Base-by-base conservation (phyloP, 176 grass and related monocot genomes). In the Dendrocalamus sinicus region DNA sequence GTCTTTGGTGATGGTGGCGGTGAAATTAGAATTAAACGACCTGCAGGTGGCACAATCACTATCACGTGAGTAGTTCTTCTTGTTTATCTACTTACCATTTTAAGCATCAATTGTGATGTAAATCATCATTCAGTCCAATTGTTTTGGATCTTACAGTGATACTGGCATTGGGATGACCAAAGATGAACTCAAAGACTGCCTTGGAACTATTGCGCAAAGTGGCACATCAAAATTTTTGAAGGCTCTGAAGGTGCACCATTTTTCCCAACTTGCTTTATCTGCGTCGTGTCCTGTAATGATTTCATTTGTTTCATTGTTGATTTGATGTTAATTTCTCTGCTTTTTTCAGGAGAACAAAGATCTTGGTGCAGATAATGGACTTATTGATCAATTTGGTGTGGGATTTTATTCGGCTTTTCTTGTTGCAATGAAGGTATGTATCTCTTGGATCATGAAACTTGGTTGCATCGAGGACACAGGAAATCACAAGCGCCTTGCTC, bases 161-260 rank as follows among this genome's bases (percentile, higher is more conserved):
- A 95, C 77, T 89, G 91, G 96, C 59, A 89, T 95, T 91, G 96
- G 96, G 62, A 98, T 98, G 96, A 98, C 93, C 32, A 98, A 98
- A 81, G 91, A 95, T 54, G 96, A 98, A n/a, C 93, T 98, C 71
- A 90, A 94, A 60, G 96, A 98, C 88, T 98, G 96, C 86, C 96
- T 98, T 78, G 96, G 96, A 59, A 98, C 93, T 81, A 95, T 98
- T 62, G 96, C 96, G 2, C 96, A 98, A 81, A 95, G 96, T 89
- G 96, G 96, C 45, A 98, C 96, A 64, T 95, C 91, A 39, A 98
- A 93, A 62, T 98, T 98, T 84, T 88, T 95, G 65, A 93, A 95
- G 50, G 96, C 96, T 79, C 76, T 98, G 46, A 98, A 98, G 93
- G 96, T 95, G 58, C 77, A 43, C 6, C 1, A n/a, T n/a, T 19